Conservation (phyloP, 495 filamentous ascomycete genomes). For the Alectoria sarmentosa region DNA sequence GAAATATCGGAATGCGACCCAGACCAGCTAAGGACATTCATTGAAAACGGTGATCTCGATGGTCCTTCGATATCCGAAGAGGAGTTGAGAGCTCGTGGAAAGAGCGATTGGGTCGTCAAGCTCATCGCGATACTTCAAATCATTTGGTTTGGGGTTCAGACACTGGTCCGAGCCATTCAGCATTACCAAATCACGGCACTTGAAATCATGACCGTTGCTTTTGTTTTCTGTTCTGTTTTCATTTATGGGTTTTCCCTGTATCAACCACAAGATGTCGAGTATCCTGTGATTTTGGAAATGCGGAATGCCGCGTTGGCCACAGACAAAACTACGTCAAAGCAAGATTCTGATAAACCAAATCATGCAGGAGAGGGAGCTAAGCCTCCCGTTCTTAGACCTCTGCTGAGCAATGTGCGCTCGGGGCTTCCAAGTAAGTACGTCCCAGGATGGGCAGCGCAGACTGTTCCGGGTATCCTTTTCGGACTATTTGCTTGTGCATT, state of each 20-base stretch:
- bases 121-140: constrained; percentile 30
- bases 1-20: not conserved
- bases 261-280: constrained; percentile 21
- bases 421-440: not conserved
- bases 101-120: constrained; percentile 31
- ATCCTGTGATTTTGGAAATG: constrained; percentile 10
- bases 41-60: not conserved
- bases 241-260: constrained; percentile 15
- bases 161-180: constrained; percentile 21
- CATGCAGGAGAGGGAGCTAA: not conserved
- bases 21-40: not conserved
- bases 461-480: not conserved
- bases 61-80: constrained; percentile 9
- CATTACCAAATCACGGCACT: constrained; percentile 27
- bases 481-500: constrained; percentile 10
- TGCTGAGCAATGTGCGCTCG: too few relatives aligned
- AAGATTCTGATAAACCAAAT: not conserved
- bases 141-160: constrained; percentile 28
- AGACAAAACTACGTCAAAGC: not conserved
- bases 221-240: constrained; percentile 25
- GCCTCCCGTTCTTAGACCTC: not conserved
- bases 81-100: constrained; percentile 16
- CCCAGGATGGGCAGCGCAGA: not conserved
- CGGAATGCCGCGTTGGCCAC: not conserved
- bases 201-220: constrained; percentile 31